Evolutionary conservation across 179 eudicot genomes (phyloP).

Genomic region (Corrigiola litoralis): DNA sequence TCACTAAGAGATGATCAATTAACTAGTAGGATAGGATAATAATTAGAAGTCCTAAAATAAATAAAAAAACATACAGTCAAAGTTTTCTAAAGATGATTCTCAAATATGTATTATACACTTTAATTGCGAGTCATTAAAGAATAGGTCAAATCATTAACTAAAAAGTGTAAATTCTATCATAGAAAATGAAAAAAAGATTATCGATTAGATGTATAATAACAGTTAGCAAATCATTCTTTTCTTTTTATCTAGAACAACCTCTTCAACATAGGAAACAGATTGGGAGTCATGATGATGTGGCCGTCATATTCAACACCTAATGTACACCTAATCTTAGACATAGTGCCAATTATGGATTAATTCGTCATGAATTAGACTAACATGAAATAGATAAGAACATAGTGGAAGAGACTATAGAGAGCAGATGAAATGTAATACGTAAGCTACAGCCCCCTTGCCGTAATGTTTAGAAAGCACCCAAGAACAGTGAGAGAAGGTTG

Average conservation of each 20-base stretch:
- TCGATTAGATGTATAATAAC: background rate
- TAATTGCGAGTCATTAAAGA: background rate
- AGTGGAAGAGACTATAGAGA: background rate
- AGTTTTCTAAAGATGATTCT: too few species aligned
- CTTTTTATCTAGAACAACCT: background rate
- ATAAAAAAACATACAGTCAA: too few species aligned
- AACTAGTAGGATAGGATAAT: background rate
- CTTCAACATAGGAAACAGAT: background rate
- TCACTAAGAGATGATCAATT: background rate
- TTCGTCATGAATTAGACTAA: background rate
- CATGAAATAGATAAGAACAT: background rate
- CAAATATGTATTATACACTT: background rate
- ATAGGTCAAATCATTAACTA: background rate
- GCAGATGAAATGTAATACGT: too few species aligned
- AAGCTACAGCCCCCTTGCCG: too few species aligned
- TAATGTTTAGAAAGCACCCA: too few species aligned
- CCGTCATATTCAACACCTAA: conserved; percentile 20
- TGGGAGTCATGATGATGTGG: background rate
- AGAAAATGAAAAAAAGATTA: too few species aligned
- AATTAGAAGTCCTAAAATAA: too few species aligned
- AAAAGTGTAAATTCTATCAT: background rate
- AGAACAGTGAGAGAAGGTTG: too few species aligned
- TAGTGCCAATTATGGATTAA: background rate
- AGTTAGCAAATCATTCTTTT: background rate
- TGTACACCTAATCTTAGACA: conserved; percentile 22